Base-by-base conservation (phyloP, 1,284 basidiomycete genomes). In the Cutaneotrichosporon sp. region DNA sequence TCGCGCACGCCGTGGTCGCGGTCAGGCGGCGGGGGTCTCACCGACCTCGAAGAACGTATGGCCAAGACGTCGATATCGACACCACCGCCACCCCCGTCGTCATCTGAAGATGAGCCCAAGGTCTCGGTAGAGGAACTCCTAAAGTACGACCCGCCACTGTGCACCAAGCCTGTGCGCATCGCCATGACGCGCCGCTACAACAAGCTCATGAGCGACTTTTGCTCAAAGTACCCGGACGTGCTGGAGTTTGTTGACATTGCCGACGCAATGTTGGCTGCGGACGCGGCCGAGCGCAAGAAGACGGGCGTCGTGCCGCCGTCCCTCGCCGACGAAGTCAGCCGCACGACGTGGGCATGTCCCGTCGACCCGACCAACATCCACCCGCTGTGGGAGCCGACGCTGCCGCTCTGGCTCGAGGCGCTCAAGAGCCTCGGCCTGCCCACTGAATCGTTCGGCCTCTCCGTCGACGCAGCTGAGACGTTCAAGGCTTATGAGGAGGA, bases 361-460 rank as follows among this genome's bases (percentile, higher is more conserved):
- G 67, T 68, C 0, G 71, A 73, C 52, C 62, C 62, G 17, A 66
- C 65, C 12, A 73, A 72, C 43, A 67, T 73, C 35, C 71, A 73
- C 58, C 70, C 70, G 10, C 51, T 69, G 10, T 73, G 70, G 70
- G 71, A 73, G 56, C 65, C 67, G 43, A 71, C 71, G 4, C 51
- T 72, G 35, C 71, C 71, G 1, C 61, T 73, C 3, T 73, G 71
- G 71, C 51, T 67, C 36, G 59, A 63, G 26, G 63, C 51, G 42
- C 52, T 73, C 34, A 51, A 46, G 23, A 43, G 36, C 20, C 47
- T 54, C 1, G 70, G 69, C 4, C 53, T 73, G 21, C 61, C 62
- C 4, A 63, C 62, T 4, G 60, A 64, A 7, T 44, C 38, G 33
- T 70, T 61, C 45, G 49, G 52, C 46, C 63, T 69, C 26, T 57